Percentiles rank a stretch among this genome's conserved stretches.
phyloP scores from a whole-genome alignment of 2,329 filamentous ascomycete species.

The Botrytis tulipae region DNA sequence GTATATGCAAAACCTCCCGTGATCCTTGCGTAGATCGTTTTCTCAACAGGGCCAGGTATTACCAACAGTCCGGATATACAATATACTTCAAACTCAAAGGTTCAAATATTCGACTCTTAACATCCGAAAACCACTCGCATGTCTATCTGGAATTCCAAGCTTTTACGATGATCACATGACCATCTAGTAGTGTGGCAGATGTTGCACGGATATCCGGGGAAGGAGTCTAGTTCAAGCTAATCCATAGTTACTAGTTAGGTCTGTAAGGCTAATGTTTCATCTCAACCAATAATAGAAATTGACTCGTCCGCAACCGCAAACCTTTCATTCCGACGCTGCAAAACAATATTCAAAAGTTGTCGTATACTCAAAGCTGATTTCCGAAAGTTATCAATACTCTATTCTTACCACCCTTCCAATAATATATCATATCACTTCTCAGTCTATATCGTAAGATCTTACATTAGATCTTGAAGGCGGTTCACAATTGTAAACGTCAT shows the following conservation, averaged over 20 bases:
- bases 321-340: background rate
- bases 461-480: background rate
- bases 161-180: background rate
- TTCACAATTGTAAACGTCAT: background rate
- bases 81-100: background rate
- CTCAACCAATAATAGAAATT: background rate
- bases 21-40: slow-evolving; percentile 1
- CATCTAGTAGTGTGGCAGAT: background rate
- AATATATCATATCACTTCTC: background rate
- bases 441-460: background rate
- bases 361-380: background rate
- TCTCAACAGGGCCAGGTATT: background rate
- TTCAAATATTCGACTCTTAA: background rate
- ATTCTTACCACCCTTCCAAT: background rate
- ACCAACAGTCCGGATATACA: slow-evolving; percentile 3
- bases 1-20: background rate
- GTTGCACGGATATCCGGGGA: background rate
- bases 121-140: background rate
- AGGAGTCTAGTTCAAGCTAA: background rate
- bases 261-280: background rate
- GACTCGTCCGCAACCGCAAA: background rate
- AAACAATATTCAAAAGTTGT: background rate
- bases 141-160: background rate
- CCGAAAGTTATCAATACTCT: too few species aligned
- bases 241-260: background rate